These are phyloP conservation scores for Dryadomyces quercivorus DNA, from an alignment of 2,329 filamentous ascomycete species.

Conservation along the genomic window DNA sequence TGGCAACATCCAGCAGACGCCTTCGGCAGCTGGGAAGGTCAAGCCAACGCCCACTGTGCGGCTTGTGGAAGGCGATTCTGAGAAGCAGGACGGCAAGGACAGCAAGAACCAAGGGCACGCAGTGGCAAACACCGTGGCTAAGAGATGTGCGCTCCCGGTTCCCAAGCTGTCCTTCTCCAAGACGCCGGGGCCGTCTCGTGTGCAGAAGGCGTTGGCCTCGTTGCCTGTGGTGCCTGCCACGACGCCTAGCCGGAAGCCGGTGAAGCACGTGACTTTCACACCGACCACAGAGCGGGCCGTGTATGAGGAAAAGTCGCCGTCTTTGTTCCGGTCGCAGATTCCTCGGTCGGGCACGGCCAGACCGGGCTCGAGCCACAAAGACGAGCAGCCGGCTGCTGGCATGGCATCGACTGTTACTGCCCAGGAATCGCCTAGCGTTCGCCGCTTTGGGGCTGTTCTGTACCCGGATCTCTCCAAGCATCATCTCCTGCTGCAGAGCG, in stretches of 20 bases:
- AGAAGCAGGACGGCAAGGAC: not conserved
- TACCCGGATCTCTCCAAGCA: constrained; percentile 41
- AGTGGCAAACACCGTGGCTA: constrained; percentile 14
- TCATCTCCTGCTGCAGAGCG: constrained; percentile 4
- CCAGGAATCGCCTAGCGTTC: constrained; percentile 3
- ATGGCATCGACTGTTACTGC: not conserved
- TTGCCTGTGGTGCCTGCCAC: constrained; percentile 32
- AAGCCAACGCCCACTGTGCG: constrained; percentile 14
- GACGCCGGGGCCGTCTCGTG: constrained; percentile 31
- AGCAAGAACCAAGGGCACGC: not conserved
- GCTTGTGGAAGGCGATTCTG: not conserved
- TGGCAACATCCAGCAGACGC: constrained; percentile 32
- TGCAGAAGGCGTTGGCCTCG: constrained; percentile 38
- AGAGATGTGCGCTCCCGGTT: constrained; percentile 35
- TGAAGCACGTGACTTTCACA: constrained; percentile 72
- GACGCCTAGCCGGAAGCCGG: constrained; percentile 53
- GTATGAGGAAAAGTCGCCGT: constrained; percentile 38
- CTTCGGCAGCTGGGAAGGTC: constrained; percentile 15
- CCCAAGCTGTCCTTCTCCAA: constrained; percentile 22
- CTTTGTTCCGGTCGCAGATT: constrained; percentile 38
- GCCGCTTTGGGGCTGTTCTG: constrained; percentile 20
- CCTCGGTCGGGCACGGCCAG: constrained; percentile 22
- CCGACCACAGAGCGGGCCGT: constrained; percentile 47
- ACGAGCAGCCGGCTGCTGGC: not conserved
- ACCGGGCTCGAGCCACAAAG: constrained; percentile 19